Conservation (phyloP, 495 filamentous ascomycete genomes). For the Hypomontagnella monticulosa region DNA sequence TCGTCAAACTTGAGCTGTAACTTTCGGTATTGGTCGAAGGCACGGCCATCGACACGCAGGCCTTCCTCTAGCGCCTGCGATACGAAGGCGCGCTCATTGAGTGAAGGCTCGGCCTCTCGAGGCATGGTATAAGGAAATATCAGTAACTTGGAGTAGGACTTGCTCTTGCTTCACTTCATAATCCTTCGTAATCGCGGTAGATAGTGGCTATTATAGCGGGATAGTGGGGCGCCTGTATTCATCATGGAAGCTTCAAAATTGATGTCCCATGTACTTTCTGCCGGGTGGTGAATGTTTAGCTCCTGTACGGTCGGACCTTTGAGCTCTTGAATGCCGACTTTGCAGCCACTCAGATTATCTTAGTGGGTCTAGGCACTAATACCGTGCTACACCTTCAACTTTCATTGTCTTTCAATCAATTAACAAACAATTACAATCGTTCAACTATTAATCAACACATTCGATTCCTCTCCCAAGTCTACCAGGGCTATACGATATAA, state of each 20-base stretch:
- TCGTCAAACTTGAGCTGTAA: slow-evolving; percentile 85
- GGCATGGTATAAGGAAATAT: slow-evolving; percentile 68
- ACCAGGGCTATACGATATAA: background rate
- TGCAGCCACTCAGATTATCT: slow-evolving; percentile 3
- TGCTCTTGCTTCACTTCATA: slow-evolving; percentile 31
- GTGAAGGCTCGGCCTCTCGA: slow-evolving; percentile 84
- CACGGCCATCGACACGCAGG: slow-evolving; percentile 82
- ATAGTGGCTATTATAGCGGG: slow-evolving; percentile 29
- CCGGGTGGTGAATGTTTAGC: slow-evolving; percentile 44
- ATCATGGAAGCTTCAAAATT: slow-evolving; percentile 31
- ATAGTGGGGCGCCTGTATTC: slow-evolving; percentile 37
- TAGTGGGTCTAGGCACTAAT: background rate
- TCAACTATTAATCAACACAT: slow-evolving; percentile 4
- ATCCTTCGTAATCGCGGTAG: slow-evolving; percentile 17
- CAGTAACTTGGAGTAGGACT: slow-evolving; percentile 14
- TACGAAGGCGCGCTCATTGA: slow-evolving; percentile 80
- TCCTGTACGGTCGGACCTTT: slow-evolving; percentile 37
- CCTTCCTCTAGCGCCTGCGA: slow-evolving; percentile 78
- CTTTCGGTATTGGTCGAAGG: slow-evolving; percentile 78
- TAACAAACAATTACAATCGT: slow-evolving; percentile 14
- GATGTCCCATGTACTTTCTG: slow-evolving; percentile 35
- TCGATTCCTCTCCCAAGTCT: slow-evolving; percentile 3
- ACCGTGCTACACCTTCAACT: slow-evolving; percentile 16
- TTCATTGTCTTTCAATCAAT: too few relatives aligned
- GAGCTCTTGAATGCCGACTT: slow-evolving; percentile 22